A percentile compares a stretch with the other conserved stretches of the same genome.
Conservation (phyloP, 176 grass and related monocot genomes). For the Avena insularis region DNA sequence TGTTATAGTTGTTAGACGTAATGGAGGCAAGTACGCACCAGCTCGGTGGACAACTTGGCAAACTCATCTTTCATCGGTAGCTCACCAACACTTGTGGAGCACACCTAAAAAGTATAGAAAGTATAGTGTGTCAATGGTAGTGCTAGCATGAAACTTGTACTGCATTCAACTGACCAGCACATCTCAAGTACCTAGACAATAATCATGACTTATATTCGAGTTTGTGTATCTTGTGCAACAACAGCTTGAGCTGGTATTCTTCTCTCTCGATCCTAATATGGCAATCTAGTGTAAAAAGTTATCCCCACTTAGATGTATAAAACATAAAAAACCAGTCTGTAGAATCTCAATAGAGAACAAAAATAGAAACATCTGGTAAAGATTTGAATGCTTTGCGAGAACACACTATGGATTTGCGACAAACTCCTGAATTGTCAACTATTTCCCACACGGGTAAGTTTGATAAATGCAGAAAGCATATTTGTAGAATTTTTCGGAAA, state of each 20-base stretch:
- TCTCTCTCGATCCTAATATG: too few relatives aligned
- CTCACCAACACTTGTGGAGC: slow-evolving; percentile 31
- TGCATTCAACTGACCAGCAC: not conserved
- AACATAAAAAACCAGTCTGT: too few relatives aligned
- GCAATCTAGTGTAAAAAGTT: too few relatives aligned
- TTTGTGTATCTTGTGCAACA: slow-evolving; percentile 43
- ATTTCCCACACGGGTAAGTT: not conserved
- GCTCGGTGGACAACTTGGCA: slow-evolving; percentile 37
- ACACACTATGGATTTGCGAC: slow-evolving; percentile 80
- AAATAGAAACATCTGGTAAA: not conserved
- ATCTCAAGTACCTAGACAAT: slow-evolving; percentile 52
- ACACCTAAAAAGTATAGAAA: slow-evolving; percentile 61
- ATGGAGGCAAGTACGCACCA: too few relatives aligned
- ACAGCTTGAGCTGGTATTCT: slow-evolving; percentile 12
- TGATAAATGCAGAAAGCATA: too few relatives aligned
- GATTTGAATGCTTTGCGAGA: slow-evolving; percentile 30
- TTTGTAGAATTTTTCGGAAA: too few relatives aligned
- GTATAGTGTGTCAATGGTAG: not conserved
- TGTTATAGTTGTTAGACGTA: too few relatives aligned
- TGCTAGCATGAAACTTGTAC: slow-evolving; percentile 33
- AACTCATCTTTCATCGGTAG: not conserved
- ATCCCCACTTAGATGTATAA: too few relatives aligned
- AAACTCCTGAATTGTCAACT: too few relatives aligned
- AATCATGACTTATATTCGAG: too few relatives aligned
- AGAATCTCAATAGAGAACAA: too few relatives aligned